A percentile compares a stretch with the other conserved stretches of the same genome.
Conservation (phyloP, 1,139 yeast genomes). For the Suhomyces taliae region DNA sequence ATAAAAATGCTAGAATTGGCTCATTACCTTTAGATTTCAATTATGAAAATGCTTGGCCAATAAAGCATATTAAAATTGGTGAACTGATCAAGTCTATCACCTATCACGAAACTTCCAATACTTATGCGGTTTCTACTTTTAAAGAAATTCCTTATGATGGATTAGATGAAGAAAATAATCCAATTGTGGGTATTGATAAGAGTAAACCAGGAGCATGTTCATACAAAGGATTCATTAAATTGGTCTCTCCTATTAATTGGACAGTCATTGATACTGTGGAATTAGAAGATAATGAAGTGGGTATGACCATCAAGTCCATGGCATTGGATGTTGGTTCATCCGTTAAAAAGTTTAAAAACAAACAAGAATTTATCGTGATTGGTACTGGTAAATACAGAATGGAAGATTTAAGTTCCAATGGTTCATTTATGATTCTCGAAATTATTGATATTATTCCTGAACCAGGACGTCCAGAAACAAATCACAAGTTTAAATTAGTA, state of each 20-base stretch:
- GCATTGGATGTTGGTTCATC: conserved; percentile 52
- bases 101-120: conserved; percentile 69
- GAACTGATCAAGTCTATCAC: conserved; percentile 69
- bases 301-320: conserved; percentile 58
- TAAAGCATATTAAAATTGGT: conserved; percentile 53
- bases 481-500: conserved; percentile 74
- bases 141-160: conserved; percentile 62
- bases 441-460: conserved; percentile 87
- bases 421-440: conserved; percentile 74
- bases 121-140: conserved; percentile 66
- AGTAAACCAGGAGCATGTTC: conserved; percentile 50
- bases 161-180: conserved; percentile 72
- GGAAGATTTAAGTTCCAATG: conserved; percentile 83
- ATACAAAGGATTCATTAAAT: conserved; percentile 59
- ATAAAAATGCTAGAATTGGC: conserved; percentile 71
- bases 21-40: conserved; percentile 52
- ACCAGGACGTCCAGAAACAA: conserved; percentile 83
- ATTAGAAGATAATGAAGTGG: conserved; percentile 67
- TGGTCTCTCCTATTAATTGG: conserved; percentile 79
- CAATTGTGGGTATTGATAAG: conserved; percentile 59
- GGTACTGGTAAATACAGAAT: conserved; percentile 79
- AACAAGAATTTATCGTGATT: conserved; percentile 68
- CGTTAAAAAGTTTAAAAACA: conserved; percentile 52
- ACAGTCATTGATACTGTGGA: conserved; percentile 69
- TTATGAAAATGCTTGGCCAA: conserved; percentile 67